phyloP scores from a whole-genome alignment of 371 early-diverging fungal species.

The Apophysomyces ossiformis region DNA sequence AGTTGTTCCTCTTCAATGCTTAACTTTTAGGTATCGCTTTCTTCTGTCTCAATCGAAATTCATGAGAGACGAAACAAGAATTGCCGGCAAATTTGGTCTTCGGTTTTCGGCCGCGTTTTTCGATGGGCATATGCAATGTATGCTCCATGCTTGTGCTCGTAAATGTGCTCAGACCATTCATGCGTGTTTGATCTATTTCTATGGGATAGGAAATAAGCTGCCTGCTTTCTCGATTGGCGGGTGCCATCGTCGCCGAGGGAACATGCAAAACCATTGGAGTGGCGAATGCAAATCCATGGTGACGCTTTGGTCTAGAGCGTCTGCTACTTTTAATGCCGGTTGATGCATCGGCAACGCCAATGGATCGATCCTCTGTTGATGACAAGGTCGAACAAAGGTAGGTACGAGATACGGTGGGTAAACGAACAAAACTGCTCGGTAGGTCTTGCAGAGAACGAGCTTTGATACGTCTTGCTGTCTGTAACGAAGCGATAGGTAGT shows the following conservation, averaged over 20 bases:
- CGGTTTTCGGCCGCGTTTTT: conserved; percentile 3
- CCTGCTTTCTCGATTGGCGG: not conserved
- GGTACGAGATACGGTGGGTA: not conserved
- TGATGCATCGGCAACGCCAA: no score
- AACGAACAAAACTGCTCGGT: no score
- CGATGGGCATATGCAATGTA: not conserved
- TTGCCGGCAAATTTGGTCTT: conserved; percentile 4
- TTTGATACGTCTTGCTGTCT: no score
- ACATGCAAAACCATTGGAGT: not conserved
- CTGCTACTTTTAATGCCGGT: not conserved
- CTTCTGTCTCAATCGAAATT: conserved; percentile 8
- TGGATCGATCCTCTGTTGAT: not conserved
- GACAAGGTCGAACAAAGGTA: not conserved
- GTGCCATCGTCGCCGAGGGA: not conserved
- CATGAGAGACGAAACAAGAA: not conserved
- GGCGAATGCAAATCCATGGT: not conserved
- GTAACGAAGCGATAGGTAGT: no score
- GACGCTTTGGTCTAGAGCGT: not conserved
- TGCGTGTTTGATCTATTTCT: not conserved
- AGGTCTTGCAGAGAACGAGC: no score
- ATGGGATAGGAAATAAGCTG: not conserved
- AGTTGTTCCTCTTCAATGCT: not conserved
- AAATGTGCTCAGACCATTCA: conserved; percentile 5
- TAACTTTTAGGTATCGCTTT: not conserved
- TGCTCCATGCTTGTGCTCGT: conserved; percentile 6